Base-by-base conservation (phyloP, 495 filamentous ascomycete genomes). In the Trichoderma parareesei region DNA sequence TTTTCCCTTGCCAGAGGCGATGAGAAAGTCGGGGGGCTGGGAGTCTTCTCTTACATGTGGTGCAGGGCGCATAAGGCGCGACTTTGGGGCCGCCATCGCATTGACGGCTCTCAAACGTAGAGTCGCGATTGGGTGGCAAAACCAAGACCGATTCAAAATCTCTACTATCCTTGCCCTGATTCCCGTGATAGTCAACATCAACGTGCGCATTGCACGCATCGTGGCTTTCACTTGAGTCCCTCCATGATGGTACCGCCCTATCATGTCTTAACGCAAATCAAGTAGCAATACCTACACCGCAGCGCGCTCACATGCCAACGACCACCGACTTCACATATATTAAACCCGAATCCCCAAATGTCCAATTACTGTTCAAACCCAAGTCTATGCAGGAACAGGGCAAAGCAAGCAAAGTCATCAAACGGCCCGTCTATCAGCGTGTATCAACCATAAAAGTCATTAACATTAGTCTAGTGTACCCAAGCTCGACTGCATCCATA, bases 1-100 rank as follows among this genome's bases (percentile, higher is more conserved):
- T 43, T 61, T 61, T 61, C 60, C 60, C 60, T 33, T 41, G 60
- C 38, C 41, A 40, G 38, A 18, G 4, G 60, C 41, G 35, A 41
- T 10, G 60, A 61, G 53, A 57, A 61, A 61, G 60, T 61, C 60
- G 38, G 60, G 60, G 35, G 60, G 60, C 60, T 61, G 60, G 60
- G 60, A 14, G 18, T 7, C 20, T n/a, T 37, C 6, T 37, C 53
- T 16, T 9, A 9, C 13, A 57, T 37, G 35, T 57, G 53, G 53
- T 57, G 53, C 27, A 37, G 20, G 9, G 11, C 33, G 53, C 53
- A 57, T 57, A 57, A 57, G 33, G 53, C 8, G 53, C 4, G 53
- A 57, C 53, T 57, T 57, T 37, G 53, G 20, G 5, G 6, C 10
- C 14, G 27, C 9, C 7, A 57, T 57, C 33, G 53, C 53, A 33